These are phyloP conservation scores for Phytophthora vignae DNA, from an alignment of 352 stramenopile genomes.

Conservation along the genomic window DNA sequence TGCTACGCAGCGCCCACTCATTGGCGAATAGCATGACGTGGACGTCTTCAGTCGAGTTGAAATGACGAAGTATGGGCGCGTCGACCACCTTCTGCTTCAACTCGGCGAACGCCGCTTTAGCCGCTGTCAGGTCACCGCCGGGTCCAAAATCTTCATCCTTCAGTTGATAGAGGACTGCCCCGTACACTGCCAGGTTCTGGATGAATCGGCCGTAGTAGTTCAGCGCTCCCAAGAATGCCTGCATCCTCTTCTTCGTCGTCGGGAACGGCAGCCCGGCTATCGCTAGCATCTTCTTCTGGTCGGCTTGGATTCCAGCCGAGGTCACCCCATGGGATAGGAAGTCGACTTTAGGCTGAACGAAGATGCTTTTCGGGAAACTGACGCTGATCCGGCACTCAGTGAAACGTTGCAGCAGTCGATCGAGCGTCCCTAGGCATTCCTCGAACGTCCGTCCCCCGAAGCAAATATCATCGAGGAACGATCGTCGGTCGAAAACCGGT, in stretches of 20 bases:
- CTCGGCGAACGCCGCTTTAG: too few relatives aligned
- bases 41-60: too few relatives aligned
- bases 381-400: background rate
- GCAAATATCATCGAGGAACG: constrained; percentile 13
- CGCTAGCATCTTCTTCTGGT: background rate
- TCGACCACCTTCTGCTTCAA: too few relatives aligned
- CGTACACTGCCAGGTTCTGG: background rate
- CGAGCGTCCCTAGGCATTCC: background rate
- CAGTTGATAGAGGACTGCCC: background rate
- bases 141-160: background rate
- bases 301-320: too few relatives aligned
- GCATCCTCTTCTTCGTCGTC: background rate
- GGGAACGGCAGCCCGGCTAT: background rate
- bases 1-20: too few relatives aligned
- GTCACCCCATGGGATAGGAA: too few relatives aligned
- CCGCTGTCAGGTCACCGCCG: background rate
- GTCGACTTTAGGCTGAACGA: background rate
- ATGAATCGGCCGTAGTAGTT: background rate
- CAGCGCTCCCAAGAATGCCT: background rate
- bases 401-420: background rate
- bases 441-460: constrained; percentile 3
- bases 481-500: background rate
- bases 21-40: too few relatives aligned
- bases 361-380: background rate
- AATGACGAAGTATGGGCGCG: too few relatives aligned